These are phyloP conservation scores for Hirschioporus abietinus DNA, from an alignment of 768 basidiomycete species.

Conservation along the genomic window DNA sequence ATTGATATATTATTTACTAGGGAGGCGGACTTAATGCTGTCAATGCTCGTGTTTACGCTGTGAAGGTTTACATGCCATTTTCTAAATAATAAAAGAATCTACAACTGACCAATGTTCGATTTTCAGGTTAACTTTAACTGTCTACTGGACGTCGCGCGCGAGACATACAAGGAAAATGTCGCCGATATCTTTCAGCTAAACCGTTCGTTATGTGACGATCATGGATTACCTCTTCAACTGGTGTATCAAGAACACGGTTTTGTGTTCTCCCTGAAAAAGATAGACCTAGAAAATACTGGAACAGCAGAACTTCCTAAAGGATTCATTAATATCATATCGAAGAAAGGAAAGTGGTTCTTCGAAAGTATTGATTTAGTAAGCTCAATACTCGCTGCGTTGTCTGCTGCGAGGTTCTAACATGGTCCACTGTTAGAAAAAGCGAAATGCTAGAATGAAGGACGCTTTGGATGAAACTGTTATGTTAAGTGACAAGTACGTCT, in stretches of 20 bases:
- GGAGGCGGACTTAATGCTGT: conserved; percentile 69
- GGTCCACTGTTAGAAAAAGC: conserved; percentile 55
- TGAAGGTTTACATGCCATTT: conserved; percentile 43
- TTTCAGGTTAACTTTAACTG: conserved; percentile 68
- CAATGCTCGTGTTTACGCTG: conserved; percentile 84
- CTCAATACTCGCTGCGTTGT: background rate
- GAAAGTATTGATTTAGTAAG: conserved; percentile 78
- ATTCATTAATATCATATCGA: conserved; percentile 61
- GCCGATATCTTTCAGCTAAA: conserved; percentile 77
- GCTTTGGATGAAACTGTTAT: conserved; percentile 86
- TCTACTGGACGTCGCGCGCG: conserved; percentile 89
- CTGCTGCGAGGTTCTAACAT: background rate
- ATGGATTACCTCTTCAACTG: conserved; percentile 59
- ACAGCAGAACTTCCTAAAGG: conserved; percentile 56
- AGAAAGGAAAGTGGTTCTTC: conserved; percentile 70
- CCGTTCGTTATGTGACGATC: conserved; percentile 50
- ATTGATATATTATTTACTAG: conserved; percentile 29
- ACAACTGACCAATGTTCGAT: background rate
- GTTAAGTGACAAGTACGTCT: conserved; percentile 66
- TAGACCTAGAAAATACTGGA: conserved; percentile 46
- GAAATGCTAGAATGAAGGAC: conserved; percentile 87
- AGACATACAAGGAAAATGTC: conserved; percentile 91
- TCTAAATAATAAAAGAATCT: conserved; percentile 3
- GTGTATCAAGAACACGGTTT: conserved; percentile 74
- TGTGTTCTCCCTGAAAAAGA: conserved; percentile 65